phyloP scores from a whole-genome alignment of 179 eudicot species.

The Monotropa hypopitys region DNA sequence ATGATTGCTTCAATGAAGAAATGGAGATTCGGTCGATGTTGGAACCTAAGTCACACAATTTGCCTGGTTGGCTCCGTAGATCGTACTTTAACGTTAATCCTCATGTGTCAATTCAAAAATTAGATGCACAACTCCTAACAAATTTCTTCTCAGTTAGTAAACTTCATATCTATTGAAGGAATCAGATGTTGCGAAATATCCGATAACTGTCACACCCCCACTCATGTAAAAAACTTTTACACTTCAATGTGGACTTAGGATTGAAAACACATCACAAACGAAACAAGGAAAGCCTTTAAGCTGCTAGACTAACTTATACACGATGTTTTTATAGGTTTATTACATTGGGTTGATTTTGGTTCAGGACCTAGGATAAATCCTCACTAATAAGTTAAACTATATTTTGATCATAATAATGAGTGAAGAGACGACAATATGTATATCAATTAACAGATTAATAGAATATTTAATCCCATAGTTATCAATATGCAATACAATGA shows the following conservation, averaged over 20 bases:
- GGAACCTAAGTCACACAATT: too few species aligned
- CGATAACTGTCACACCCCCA: neutral
- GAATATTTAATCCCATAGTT: too few species aligned
- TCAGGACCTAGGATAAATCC: too few species aligned
- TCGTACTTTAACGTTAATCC: neutral
- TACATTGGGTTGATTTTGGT: too few species aligned
- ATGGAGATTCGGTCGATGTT: neutral
- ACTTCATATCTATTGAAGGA: neutral
- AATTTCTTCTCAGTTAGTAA: neutral
- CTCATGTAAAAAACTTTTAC: neutral
- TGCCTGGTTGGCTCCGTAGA: neutral
- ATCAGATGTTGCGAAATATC: neutral
- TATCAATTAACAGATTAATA: too few species aligned
- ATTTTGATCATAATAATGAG: too few species aligned
- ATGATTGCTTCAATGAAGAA: neutral
- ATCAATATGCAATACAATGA: too few species aligned
- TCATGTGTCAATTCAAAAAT: neutral
- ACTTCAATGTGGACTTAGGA: neutral
- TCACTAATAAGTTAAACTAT: too few species aligned
- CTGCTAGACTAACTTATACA: neutral
- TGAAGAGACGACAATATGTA: too few species aligned
- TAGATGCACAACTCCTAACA: neutral
- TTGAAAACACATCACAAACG: neutral
- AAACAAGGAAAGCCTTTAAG: neutral
- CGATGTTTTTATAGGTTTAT: too few species aligned